Base-by-base conservation (phyloP, 202 grass and related monocot genomes). In the Hordeum pubiflorum region DNA sequence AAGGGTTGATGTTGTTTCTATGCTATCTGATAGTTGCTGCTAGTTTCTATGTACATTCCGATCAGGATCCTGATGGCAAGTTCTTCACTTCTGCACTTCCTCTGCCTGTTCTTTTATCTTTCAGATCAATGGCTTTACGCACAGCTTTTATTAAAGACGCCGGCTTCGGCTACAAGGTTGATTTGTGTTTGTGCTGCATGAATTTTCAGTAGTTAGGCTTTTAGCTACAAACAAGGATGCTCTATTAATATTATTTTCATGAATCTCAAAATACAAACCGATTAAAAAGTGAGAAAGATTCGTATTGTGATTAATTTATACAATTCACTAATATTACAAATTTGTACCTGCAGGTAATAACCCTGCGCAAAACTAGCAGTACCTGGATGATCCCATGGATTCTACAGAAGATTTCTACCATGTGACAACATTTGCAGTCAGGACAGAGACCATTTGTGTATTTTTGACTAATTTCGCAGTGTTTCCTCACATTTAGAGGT, bases 21-120 rank as follows among this genome's bases (percentile, higher is more conserved):
- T 97, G 93, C 69, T 97, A 93, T 78, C 80, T 97, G 14, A 89
- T 93, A 69, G 89, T 93, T 48, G 84, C 84, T 46, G 94, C 91
- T 82, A 97, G 93, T 82, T 97, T 93, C 79, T 97, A 89, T 83
- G 93, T 91, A 66, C 87, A 93, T 71, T 83, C 87, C 64, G 93
- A 93, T 66, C 84, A 89, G 67, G 74, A 85, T 43, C 48, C 83
- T 61, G 29, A 66, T 58, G 81, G 86, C 73, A 64, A 85, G 71
- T 76, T 87, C 27, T 73, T 79, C 71, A 76, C 31, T 64, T 63
- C 41, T 34, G 41, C 14, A 76, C 11, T 72, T 70, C 18, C 3
- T 62, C 12, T 58, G 9, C 3, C 3, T 44, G 32, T 39, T 44
- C 0, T 65, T 63, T 58, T 6, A 33, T 66, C 63, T 18, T 65